These are phyloP conservation scores for Platanthera zijinensis DNA, from an alignment of 106 monocot species.

Conservation along the genomic window DNA sequence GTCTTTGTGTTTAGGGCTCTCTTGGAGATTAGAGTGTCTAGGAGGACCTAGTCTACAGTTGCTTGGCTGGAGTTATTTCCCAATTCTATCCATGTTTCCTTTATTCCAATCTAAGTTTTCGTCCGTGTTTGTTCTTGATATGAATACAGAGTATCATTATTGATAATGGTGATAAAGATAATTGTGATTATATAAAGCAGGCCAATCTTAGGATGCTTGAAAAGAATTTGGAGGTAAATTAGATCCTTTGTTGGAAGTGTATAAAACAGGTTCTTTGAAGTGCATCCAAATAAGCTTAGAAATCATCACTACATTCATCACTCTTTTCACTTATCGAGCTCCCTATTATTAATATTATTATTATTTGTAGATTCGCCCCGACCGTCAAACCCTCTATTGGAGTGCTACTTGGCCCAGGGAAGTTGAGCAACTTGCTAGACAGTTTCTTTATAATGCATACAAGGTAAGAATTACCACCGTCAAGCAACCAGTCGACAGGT, in stretches of 20 bases:
- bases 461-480: constrained; percentile 43
- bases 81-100: too few relatives aligned
- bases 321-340: not conserved
- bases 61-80: too few relatives aligned
- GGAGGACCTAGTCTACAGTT: too few relatives aligned
- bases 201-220: not conserved
- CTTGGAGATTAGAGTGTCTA: too few relatives aligned
- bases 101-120: too few relatives aligned
- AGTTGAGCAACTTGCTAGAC: constrained; percentile 86
- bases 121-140: too few relatives aligned
- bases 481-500: constrained; percentile 10
- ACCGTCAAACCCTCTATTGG: constrained; percentile 97
- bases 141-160: not conserved
- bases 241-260: not conserved
- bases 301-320: not conserved
- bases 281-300: not conserved
- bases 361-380: constrained; percentile 72
- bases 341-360: not conserved
- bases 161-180: not conserved
- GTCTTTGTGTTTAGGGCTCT: too few relatives aligned
- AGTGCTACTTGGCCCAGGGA: constrained; percentile 99
- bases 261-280: not conserved
- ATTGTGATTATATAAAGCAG: not conserved
- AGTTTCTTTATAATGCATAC: constrained; percentile 81
- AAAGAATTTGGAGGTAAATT: not conserved